A percentile compares a stretch with the other conserved stretches of the same genome.
Conservation (phyloP, 371 early-diverging fungal genomes). For the Nematocida minor region DNA sequence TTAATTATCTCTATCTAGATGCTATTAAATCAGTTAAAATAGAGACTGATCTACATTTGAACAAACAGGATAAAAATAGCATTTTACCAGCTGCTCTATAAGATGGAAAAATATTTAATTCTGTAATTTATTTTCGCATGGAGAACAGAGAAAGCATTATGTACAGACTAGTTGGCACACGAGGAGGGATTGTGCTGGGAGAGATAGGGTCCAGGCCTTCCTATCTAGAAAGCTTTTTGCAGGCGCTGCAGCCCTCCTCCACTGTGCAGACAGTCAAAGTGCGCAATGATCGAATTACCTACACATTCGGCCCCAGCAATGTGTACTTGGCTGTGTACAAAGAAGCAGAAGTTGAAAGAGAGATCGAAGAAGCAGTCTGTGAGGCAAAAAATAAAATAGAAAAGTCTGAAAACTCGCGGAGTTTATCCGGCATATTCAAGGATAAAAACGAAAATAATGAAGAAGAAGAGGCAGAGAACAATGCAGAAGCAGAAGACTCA, state of each 20-base stretch:
- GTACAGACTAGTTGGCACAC: slow-evolving; percentile 22
- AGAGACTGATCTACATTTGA: too few species aligned
- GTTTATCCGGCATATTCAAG: neutral
- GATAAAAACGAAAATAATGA: slow-evolving; percentile 5
- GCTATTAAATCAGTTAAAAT: too few species aligned
- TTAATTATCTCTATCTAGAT: too few species aligned
- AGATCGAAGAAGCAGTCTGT: slow-evolving; percentile 22
- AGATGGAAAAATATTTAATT: too few species aligned
- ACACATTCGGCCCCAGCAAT: slow-evolving; percentile 7
- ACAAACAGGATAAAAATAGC: too few species aligned
- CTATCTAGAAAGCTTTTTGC: slow-evolving; percentile 10
- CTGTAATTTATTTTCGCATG: slow-evolving; percentile 6
- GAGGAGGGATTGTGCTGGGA: slow-evolving; percentile 29
- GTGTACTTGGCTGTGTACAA: slow-evolving; percentile 35
- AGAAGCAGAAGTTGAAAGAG: slow-evolving; percentile 9
- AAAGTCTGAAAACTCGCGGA: neutral
- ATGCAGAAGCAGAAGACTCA: slow-evolving; percentile 13
- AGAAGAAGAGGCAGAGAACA: slow-evolving; percentile 28
- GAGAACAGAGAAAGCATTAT: neutral
- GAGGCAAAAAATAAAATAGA: slow-evolving; percentile 20
- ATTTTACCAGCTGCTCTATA: too few species aligned
- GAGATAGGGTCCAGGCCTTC: slow-evolving; percentile 13
- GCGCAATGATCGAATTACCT: slow-evolving; percentile 23
- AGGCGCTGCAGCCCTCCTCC: neutral
- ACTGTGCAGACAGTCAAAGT: neutral